These are phyloP conservation scores for Nakaseomyces delphensis DNA, from an alignment of 1,139 yeast species.

Conservation along the genomic window DNA sequence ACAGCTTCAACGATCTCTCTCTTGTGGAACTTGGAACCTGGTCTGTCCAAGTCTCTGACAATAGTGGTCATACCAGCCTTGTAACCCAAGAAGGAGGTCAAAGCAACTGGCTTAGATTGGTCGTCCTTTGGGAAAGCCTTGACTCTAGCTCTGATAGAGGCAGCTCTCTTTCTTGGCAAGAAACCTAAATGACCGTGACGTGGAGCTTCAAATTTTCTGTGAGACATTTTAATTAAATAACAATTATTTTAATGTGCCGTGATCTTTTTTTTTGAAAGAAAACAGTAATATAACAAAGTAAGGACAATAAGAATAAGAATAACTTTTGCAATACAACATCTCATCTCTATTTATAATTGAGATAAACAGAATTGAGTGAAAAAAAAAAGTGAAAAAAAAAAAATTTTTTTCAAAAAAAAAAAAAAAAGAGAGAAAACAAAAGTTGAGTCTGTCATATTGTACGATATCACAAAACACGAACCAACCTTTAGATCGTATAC, in stretches of 20 bases:
- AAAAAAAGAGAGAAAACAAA: not conserved
- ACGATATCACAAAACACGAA: not conserved
- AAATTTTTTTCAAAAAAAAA: not conserved
- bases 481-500: too few species aligned
- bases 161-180: conserved; percentile 99
- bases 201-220: conserved; percentile 99
- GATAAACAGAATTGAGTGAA: not conserved
- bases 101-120: conserved; percentile 95
- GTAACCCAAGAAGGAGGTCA: conserved; percentile 97
- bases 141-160: conserved; percentile 97
- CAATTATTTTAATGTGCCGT: conserved; percentile 5
- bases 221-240: conserved; percentile 59
- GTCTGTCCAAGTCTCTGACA: conserved; percentile 99
- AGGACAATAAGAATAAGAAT: not conserved
- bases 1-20: conserved; percentile 99
- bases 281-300: conserved; percentile 1
- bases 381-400: not conserved
- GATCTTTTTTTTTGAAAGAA: not conserved
- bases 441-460: not conserved
- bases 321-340: not conserved
- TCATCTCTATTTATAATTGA: too few species aligned
- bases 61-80: conserved; percentile 99
- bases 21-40: conserved; percentile 99
- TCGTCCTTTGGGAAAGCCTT: conserved; percentile 99
- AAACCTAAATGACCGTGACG: conserved; percentile 99